phyloP scores from a whole-genome alignment of 2,329 filamentous ascomycete species.

The Colletotrichum sp. region DNA sequence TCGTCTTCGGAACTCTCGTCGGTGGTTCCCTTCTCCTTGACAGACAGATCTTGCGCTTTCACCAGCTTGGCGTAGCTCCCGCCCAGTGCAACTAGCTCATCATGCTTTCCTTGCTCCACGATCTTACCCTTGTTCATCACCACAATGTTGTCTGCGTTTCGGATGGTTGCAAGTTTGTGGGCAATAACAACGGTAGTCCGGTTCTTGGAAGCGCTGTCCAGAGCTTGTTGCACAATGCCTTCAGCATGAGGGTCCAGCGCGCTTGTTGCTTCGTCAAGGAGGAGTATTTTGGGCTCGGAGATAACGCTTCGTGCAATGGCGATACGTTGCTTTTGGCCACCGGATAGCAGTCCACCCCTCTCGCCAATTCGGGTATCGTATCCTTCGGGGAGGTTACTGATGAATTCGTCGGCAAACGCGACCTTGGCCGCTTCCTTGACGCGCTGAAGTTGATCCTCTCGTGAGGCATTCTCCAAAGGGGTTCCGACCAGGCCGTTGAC shows the following conservation, averaged over 20 bases:
- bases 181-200: constrained; percentile 70
- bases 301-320: constrained; percentile 70
- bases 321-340: constrained; percentile 70
- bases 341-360: constrained; percentile 33
- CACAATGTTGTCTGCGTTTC: constrained; percentile 35
- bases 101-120: constrained; percentile 33
- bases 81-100: constrained; percentile 18
- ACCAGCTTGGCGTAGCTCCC: constrained; percentile 27
- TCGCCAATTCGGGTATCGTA: constrained; percentile 30
- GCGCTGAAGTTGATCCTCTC: constrained; percentile 34
- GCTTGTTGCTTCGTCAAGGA: constrained; percentile 71
- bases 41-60: constrained; percentile 26
- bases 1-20: not conserved
- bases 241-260: constrained; percentile 51
- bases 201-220: constrained; percentile 56
- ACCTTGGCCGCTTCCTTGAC: constrained; percentile 35
- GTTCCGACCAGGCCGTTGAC: constrained; percentile 25
- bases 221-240: constrained; percentile 56
- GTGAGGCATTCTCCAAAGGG: constrained; percentile 1
- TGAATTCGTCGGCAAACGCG: constrained; percentile 30
- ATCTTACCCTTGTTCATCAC: constrained; percentile 34
- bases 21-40: not conserved
- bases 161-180: constrained; percentile 52
- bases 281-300: constrained; percentile 63
- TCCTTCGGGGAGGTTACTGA: constrained; percentile 25